Evolutionary conservation across 208 protist genomes (phyloP).

Genomic region (Leishmania arabica): DNA sequence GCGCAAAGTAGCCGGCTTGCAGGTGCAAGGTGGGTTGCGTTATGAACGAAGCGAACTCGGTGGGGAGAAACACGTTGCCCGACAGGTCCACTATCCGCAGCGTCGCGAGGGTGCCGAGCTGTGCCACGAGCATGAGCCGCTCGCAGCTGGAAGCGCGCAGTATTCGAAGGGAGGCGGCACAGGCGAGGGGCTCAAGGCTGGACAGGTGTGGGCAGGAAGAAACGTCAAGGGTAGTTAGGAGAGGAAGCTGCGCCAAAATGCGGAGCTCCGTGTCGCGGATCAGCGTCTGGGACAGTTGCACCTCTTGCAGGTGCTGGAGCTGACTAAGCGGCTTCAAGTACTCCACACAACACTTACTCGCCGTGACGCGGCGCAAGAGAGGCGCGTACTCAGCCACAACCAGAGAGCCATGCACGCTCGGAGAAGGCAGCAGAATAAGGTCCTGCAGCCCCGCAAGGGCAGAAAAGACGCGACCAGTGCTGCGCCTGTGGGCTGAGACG

Average conservation of each 20-base stretch:
- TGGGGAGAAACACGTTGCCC: constrained; percentile 26
- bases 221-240: constrained; percentile 37
- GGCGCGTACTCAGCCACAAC: constrained; percentile 32
- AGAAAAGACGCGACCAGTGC: constrained; percentile 10
- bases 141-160: constrained; percentile 27
- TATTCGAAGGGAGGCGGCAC: constrained; percentile 14
- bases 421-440: constrained; percentile 28
- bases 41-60: constrained; percentile 27
- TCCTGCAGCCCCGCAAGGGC: constrained; percentile 16
- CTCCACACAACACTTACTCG: constrained; percentile 20
- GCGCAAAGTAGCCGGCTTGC: constrained; percentile 14
- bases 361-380: constrained; percentile 29
- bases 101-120: constrained; percentile 19
- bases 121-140: constrained; percentile 25
- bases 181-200: constrained; percentile 37
- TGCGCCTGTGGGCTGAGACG: constrained; percentile 10
- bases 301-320: constrained; percentile 29
- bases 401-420: constrained; percentile 25
- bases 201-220: constrained; percentile 43
- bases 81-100: constrained; percentile 33
- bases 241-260: constrained; percentile 36
- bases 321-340: constrained; percentile 33
- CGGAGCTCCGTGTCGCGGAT: constrained; percentile 49
- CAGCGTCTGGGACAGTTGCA: constrained; percentile 33
- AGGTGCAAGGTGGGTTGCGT: constrained; percentile 3